Conservation (phyloP, 1,284 basidiomycete species). For the Marasmius sp. region DNA sequence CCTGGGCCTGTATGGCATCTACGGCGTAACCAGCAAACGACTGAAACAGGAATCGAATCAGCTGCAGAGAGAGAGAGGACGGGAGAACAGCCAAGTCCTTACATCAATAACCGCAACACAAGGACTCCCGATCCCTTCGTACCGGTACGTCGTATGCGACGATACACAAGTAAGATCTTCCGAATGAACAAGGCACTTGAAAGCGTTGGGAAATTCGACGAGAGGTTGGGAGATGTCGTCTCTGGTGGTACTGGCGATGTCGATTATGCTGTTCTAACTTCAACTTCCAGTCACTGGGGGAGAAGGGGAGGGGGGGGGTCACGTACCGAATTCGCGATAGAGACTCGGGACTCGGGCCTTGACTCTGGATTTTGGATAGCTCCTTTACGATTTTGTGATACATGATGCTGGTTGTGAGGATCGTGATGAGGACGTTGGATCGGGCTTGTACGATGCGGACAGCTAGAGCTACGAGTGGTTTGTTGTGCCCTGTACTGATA, state of each 20-base stretch:
- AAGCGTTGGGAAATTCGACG: background rate
- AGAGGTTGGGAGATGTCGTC: background rate
- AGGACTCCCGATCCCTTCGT: background rate
- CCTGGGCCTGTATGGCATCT: background rate
- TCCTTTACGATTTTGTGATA: background rate
- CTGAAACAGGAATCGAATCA: too few relatives aligned
- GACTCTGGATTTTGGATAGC: background rate
- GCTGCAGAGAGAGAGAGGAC: too few relatives aligned
- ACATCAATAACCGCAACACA: conserved; percentile 3
- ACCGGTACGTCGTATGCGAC: background rate
- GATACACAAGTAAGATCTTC: background rate
- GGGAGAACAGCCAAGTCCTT: too few relatives aligned
- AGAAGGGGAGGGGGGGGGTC: too few relatives aligned
- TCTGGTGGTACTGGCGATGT: background rate
- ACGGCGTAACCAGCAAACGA: background rate
- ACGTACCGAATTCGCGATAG: background rate
- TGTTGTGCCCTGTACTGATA: conserved; percentile 1
- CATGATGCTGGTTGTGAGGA: background rate
- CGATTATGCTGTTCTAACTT: background rate
- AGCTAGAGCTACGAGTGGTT: background rate
- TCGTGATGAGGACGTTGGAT: background rate
- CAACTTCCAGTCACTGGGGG: too few relatives aligned
- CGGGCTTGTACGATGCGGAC: background rate
- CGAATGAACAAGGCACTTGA: background rate
- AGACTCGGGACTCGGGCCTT: background rate